Base-by-base conservation (phyloP, 768 basidiomycete genomes). In the Tricholoma saponaceum region DNA sequence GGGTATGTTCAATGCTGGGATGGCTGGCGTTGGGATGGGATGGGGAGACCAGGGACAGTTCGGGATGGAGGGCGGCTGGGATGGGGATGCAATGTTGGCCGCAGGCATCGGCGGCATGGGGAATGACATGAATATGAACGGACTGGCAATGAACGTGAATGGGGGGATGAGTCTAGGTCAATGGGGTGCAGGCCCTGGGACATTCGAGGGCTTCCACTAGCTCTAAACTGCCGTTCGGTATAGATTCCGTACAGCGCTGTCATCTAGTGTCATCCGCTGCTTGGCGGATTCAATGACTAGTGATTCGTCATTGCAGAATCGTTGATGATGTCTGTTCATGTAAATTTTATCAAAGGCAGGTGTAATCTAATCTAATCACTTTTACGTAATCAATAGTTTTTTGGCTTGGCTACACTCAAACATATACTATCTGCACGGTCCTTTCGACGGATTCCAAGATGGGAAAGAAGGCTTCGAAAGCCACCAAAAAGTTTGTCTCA, bases 401-500 rank as follows among this genome's bases (percentile, higher is more conserved):
- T 39, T 30, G 30, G n/a, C n/a, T n/a, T n/a, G n/a, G n/a, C n/a
- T n/a, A n/a, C n/a, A n/a, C n/a, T n/a, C n/a, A n/a, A n/a, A n/a
- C n/a, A n/a, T n/a, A n/a, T n/a, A n/a, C n/a, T n/a, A n/a, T n/a
- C n/a, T n/a, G n/a, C n/a, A n/a, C n/a, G n/a, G n/a, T n/a, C n/a
- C n/a, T n/a, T n/a, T n/a, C 28, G 22, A 23, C 44, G 14, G 12
- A 18, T 14, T 46, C 0, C 44, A 58, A n/a, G 4, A 79, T 79
- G 79, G 77, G 74, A 10, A 77, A 73, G 64, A 92, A 89, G 63
- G 83, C 85, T 18, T 74, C 83, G 37, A 95, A 95, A 72, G 83
- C 91, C 0, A 89, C 89, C 10, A 86, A 87, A 67, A 94, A 95
- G 74, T 95, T 95, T 64, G 90, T 87, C 8, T 78, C 90, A 3